Evolutionary conservation across 192 early-diverging fungal species (phyloP), one percentile per base, ranked within the genome.

Genomic region (Podila epigama): DNA sequence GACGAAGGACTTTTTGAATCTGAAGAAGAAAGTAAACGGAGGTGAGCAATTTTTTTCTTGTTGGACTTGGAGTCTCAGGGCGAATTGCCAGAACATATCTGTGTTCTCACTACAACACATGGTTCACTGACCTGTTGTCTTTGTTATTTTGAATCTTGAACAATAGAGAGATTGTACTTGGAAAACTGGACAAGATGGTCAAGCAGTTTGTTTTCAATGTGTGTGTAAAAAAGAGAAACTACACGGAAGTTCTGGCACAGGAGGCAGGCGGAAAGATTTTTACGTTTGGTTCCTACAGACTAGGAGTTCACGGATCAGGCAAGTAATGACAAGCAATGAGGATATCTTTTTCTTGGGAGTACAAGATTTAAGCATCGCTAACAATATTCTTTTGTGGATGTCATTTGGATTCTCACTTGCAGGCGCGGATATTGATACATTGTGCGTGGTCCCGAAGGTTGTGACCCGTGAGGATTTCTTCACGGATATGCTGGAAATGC

Each of bases 401-500:
- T 51, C 4, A 31, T n/a, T 1, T 56, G 15, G 39, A 54, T 39
- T 13, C 11, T 29, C 28, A 1, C 52, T 20, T 44, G n/a, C 56
- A 92, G 94, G 92, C 18, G 87, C 93, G n/a, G 98, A 99, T 95
- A 96, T 99, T 52, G 98, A 99, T 89, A 98, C 95, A 0, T 79
- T 99, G 34, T 98, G 96, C 69, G 96, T 99, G 12, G 93, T 92
- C 36, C 98, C 98, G 7, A 88, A 86, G 50, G 91, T 94, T 81
- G 93, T 99, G 9, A 84, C 87, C 63, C 83, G 96, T 34, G 95
- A 97, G 33, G 93, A 98, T 66, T 99, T 99, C 72, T 97, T 99
- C 70, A 84, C 83, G 1, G 86, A 89, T 27, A 96, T 99, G 95
- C 84, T 89, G 33, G 93, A 94, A 4, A 83, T 94, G 80, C 85